These are phyloP conservation scores for Magnaporthales sp. DNA, from an alignment of 2,329 filamentous ascomycete genomes.

Conservation along the genomic window DNA sequence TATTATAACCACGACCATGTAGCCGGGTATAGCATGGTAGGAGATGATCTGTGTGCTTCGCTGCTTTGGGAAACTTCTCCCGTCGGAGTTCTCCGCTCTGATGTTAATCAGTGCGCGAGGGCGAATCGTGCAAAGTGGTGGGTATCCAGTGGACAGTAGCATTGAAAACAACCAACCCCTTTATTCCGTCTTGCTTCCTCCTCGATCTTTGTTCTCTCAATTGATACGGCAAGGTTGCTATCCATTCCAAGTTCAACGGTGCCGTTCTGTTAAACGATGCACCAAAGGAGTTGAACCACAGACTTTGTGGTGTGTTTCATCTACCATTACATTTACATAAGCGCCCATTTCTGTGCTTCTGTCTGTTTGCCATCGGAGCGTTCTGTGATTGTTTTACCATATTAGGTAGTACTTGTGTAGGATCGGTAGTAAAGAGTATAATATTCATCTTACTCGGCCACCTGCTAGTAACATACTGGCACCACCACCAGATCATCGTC, in stretches of 20 bases:
- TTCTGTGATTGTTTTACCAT: background rate
- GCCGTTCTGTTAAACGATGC: background rate
- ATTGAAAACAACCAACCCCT: no score
- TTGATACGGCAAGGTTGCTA: background rate
- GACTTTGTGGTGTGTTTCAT: background rate
- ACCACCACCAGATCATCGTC: background rate
- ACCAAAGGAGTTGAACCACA: background rate
- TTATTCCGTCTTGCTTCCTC: background rate
- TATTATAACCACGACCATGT: background rate
- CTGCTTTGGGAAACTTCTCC: no score
- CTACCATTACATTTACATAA: no score
- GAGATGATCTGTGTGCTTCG: no score
- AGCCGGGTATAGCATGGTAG: background rate
- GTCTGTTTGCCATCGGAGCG: background rate
- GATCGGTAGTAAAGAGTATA: background rate
- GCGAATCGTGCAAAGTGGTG: no score
- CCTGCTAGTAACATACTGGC: no score
- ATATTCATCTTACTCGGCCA: no score
- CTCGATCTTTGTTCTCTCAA: background rate
- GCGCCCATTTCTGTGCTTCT: background rate
- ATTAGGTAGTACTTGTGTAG: background rate
- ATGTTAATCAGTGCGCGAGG: no score
- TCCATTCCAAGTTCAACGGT: background rate
- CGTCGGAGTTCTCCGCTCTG: no score
- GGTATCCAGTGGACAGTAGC: no score